Conservation (phyloP, 2,329 filamentous ascomycete species). For the Cytospora schulzeri region DNA sequence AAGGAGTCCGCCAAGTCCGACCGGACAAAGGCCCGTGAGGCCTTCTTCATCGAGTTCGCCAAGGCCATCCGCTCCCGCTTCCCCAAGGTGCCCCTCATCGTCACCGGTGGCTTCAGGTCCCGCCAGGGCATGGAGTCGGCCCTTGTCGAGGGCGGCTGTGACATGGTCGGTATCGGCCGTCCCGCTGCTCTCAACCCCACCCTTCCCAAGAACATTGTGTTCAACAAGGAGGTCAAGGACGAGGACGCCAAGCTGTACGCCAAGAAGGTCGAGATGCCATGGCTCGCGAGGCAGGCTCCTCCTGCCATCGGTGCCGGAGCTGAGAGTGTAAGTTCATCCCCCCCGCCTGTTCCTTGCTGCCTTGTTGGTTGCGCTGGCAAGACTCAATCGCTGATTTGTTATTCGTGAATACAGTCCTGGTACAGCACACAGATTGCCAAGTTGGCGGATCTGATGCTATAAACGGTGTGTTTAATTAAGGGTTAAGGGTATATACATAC, state of each 20-base stretch:
- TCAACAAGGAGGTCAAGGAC: constrained; percentile 40
- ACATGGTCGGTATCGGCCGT: constrained; percentile 45
- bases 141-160: constrained; percentile 41
- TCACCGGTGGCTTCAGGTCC: constrained; percentile 66
- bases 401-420: neutral
- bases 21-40: constrained; percentile 59
- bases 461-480: neutral
- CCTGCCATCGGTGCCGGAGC: constrained; percentile 31
- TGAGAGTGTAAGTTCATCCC: constrained; percentile 30
- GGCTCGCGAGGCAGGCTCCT: constrained; percentile 32
- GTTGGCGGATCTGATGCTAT: constrained; percentile 7
- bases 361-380: neutral
- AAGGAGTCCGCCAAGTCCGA: constrained; percentile 35
- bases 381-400: neutral
- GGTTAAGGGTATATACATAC: neutral
- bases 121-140: constrained; percentile 45
- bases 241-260: constrained; percentile 38
- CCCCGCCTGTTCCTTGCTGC: too few species aligned
- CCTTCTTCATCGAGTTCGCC: constrained; percentile 70
- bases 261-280: constrained; percentile 32
- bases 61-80: constrained; percentile 50
- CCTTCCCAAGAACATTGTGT: constrained; percentile 40
- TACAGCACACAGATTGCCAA: constrained; percentile 12
- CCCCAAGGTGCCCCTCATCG: constrained; percentile 50
- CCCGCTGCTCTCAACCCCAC: constrained; percentile 43